Conservation (phyloP, 1,284 basidiomycete genomes). For the Ustilago tritici region DNA sequence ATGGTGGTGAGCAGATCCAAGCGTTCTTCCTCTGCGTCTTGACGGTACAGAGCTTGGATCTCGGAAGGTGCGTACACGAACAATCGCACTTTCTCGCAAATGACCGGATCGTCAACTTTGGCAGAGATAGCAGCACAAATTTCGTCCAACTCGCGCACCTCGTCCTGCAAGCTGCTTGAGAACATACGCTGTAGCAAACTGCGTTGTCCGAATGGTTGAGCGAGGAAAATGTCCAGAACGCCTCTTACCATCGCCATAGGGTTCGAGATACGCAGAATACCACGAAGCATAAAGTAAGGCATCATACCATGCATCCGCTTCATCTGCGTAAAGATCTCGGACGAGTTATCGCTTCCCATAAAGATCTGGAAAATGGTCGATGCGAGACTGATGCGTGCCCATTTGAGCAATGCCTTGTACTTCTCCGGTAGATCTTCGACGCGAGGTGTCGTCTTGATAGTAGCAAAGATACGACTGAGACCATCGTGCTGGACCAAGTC, state of each 20-base stretch:
- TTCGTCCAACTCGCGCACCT: conserved; percentile 83
- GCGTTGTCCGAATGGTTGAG: conserved; percentile 92
- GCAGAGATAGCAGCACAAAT: conserved; percentile 87
- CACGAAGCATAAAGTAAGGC: conserved; percentile 96
- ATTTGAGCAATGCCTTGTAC: conserved; percentile 90
- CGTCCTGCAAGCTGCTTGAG: conserved; percentile 88
- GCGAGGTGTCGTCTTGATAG: conserved; percentile 84
- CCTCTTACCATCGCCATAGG: conserved; percentile 94
- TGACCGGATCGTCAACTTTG: conserved; percentile 86
- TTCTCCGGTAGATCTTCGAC: conserved; percentile 84
- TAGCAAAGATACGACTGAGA: conserved; percentile 84
- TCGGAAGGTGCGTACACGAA: conserved; percentile 89
- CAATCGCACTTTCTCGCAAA: conserved; percentile 87
- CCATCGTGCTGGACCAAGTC: conserved; percentile 83
- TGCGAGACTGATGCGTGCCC: conserved; percentile 87
- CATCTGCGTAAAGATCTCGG: conserved; percentile 85
- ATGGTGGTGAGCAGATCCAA: conserved; percentile 85
- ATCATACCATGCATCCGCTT: conserved; percentile 95
- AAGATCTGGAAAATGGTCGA: conserved; percentile 96
- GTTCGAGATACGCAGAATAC: conserved; percentile 91
- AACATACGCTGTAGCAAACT: conserved; percentile 88
- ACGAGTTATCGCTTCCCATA: conserved; percentile 90
- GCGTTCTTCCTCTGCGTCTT: conserved; percentile 75
- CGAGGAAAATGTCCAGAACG: conserved; percentile 94
- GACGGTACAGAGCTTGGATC: conserved; percentile 77